Base-by-base conservation (phyloP, 2,329 filamentous ascomycete genomes). In the Penicillium sp. region DNA sequence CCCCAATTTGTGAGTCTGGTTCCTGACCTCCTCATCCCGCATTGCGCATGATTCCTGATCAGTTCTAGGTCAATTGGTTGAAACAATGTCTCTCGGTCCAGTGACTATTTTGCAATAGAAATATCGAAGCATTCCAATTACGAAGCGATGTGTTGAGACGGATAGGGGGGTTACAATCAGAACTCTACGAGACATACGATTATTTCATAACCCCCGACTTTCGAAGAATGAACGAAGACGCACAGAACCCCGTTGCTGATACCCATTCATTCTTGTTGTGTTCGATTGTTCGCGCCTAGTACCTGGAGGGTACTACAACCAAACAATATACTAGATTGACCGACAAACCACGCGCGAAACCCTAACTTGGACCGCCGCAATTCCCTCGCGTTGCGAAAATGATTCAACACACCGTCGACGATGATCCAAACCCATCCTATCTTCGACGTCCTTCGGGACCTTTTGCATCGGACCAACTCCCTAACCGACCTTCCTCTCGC, bases 331-430 rank as follows among this genome's bases (percentile, higher is more conserved):
- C 26, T 34, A 7, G 23, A 38, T 18, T 14, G 29, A 48, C 16
- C 27, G 36, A 7, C 14, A 39, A 27, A 29, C 42, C 26, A 16
- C 11, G 27, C n/a, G 40, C 9, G 14, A 18, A 40, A 23, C 16
- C 27, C 19, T 30, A 35, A 44, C n/a, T 30, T 38, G 26, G 18
- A 19, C 30, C 9, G 19, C 18, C 27, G 32, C 13, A n/a, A 29
- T 38, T 51, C 27, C 32, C 27, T 16, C 38, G 27, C 13, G 47
- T 58, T 36, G 42, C 44, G 41, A 63, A 57, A 57, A 65, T 65
- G 61, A 59, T 65, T 58, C 61, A 65, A 55, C 61, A 61, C 51
- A 56, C 62, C 36, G 14, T 64, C 44, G 62, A 65, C 29, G 62
- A 65, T 53, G 62, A 65, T 47, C 32, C 55, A 27, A 60, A 53